These are phyloP conservation scores for Sporobolomyces roseus DNA, from an alignment of 768 basidiomycete genomes.

Conservation along the genomic window DNA sequence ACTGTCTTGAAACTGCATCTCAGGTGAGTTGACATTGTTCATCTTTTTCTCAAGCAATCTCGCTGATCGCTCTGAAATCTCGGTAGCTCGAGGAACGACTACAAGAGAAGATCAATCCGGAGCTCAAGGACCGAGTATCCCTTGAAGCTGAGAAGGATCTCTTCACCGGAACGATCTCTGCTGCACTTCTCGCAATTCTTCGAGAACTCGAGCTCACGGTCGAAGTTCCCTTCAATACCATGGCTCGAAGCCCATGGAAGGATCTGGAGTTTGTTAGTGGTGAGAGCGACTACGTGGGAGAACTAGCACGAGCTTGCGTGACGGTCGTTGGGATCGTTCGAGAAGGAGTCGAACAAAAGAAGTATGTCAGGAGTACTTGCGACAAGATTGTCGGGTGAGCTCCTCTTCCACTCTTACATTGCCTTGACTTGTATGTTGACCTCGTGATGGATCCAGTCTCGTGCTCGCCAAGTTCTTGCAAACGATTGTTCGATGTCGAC, in stretches of 20 bases:
- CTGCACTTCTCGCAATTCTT: slow-evolving; percentile 72
- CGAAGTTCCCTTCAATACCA: slow-evolving; percentile 71
- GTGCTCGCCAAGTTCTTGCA: slow-evolving; percentile 83
- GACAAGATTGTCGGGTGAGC: slow-evolving; percentile 86
- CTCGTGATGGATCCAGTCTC: slow-evolving; percentile 64
- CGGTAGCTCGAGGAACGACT: slow-evolving; percentile 88
- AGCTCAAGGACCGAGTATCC: slow-evolving; percentile 71
- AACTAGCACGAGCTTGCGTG: slow-evolving; percentile 69
- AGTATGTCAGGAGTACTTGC: slow-evolving; percentile 81
- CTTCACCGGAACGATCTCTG: slow-evolving; percentile 82
- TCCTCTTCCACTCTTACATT: background rate
- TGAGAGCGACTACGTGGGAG: slow-evolving; percentile 72
- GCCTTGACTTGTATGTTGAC: background rate
- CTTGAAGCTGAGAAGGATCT: slow-evolving; percentile 81
- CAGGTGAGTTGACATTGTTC: slow-evolving; percentile 57
- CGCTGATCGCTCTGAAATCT: background rate
- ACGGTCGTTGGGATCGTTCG: slow-evolving; percentile 72
- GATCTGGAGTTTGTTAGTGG: slow-evolving; percentile 77
- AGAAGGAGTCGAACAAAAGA: slow-evolving; percentile 85
- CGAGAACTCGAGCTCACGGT: slow-evolving; percentile 79
- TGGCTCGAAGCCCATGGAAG: slow-evolving; percentile 75
- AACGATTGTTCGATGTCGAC: slow-evolving; percentile 80
- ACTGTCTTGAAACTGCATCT: slow-evolving; percentile 83
- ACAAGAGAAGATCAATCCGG: slow-evolving; percentile 69
- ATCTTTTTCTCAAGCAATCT: background rate